These are phyloP conservation scores for Streptanthus diversifolius DNA, from an alignment of 345 rosid genomes.

Conservation along the genomic window DNA sequence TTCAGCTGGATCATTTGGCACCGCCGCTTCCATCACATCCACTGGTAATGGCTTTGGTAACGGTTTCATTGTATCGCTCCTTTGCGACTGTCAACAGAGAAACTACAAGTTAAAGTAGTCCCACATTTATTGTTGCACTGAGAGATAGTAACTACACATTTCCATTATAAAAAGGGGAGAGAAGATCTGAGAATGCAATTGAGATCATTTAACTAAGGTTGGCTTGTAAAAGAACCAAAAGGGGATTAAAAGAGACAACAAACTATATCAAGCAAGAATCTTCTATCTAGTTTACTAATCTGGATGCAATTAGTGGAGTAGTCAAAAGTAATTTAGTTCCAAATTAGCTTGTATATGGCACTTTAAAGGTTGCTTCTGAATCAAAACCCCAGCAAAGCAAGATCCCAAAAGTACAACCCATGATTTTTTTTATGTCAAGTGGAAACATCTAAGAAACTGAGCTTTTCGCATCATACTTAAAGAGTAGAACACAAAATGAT, in stretches of 20 bases:
- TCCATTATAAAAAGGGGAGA: neutral
- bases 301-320: neutral
- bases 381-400: conserved; percentile 1
- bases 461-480: conserved; percentile 11
- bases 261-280: neutral
- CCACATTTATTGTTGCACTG: neutral
- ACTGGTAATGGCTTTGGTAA: conserved; percentile 78
- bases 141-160: conserved; percentile 1
- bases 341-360: neutral
- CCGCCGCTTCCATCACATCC: conserved; percentile 36
- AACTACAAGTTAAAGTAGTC: conserved; percentile 21
- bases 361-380: neutral
- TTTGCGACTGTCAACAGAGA: conserved; percentile 48
- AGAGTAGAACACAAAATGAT: neutral
- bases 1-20: conserved; percentile 43
- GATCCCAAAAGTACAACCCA: neutral
- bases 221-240: neutral
- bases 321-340: neutral
- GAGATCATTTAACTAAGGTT: neutral
- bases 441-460: neutral
- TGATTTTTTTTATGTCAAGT: neutral
- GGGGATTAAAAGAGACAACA: neutral
- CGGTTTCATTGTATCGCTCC: conserved; percentile 47
- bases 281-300: conserved; percentile 3
- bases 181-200: neutral